Percentiles rank a stretch among this genome's conserved stretches.
Conservation (phyloP, 305 asterid genomes). For the Petunia hybrid region DNA sequence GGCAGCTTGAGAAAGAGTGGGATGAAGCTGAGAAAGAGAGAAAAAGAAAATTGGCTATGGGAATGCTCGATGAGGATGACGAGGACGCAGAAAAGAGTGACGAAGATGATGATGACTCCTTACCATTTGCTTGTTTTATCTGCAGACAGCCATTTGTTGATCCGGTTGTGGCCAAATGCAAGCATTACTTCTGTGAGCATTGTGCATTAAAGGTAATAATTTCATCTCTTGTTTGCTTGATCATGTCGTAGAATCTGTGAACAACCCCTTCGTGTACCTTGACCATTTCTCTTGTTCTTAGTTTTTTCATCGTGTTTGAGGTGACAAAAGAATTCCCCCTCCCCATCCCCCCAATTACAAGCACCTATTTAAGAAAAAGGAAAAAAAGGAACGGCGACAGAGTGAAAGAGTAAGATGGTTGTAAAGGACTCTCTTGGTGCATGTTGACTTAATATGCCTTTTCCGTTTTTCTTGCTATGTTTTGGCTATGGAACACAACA, state of each 20-base stretch:
- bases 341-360: neutral
- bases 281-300: neutral
- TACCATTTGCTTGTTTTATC: constrained; percentile 94
- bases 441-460: neutral
- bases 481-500: neutral
- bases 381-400: neutral
- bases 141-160: constrained; percentile 91
- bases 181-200: constrained; percentile 97
- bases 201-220: constrained; percentile 82
- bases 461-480: neutral
- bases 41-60: constrained; percentile 68
- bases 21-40: constrained; percentile 87
- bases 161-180: constrained; percentile 92
- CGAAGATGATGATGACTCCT: constrained; percentile 74
- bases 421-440: neutral
- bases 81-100: constrained; percentile 57
- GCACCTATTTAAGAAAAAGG: neutral
- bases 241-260: neutral
- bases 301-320: neutral
- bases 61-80: constrained; percentile 63
- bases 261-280: neutral
- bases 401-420: neutral
- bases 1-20: constrained; percentile 98
- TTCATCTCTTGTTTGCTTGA: constrained; percentile 21
- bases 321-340: neutral